Percentiles rank a stretch among this genome's conserved stretches.
Conservation (phyloP, 2,329 filamentous ascomycete genomes). For the Aspergillus ibericus region DNA sequence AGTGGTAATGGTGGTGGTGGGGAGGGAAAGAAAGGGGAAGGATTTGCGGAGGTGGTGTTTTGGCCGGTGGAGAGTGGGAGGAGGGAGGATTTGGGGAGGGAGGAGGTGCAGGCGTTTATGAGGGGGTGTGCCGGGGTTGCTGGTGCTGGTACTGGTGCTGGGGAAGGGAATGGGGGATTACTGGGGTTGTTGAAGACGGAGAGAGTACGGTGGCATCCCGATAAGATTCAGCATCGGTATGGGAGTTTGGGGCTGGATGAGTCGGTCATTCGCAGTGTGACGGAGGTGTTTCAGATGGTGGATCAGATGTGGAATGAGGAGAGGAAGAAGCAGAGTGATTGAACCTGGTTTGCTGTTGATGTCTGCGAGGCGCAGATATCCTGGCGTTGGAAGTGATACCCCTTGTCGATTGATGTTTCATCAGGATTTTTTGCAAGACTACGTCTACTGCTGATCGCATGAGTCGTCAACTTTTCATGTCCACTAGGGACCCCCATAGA, state of each 20-base stretch:
- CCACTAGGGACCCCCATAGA: slow-evolving; percentile 11
- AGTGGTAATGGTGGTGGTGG: slow-evolving; percentile 11
- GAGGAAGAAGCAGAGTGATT: slow-evolving; percentile 33
- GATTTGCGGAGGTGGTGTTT: slow-evolving; percentile 51
- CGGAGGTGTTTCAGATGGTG: slow-evolving; percentile 86
- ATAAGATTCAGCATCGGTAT: slow-evolving; percentile 92
- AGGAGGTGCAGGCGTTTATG: slow-evolving; percentile 70
- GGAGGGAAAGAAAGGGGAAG: slow-evolving; percentile 9
- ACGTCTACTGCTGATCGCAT: no score
- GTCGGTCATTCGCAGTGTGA: slow-evolving; percentile 73
- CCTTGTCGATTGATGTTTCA: not conserved
- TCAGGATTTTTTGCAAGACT: no score
- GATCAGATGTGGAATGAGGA: slow-evolving; percentile 75
- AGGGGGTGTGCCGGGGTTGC: slow-evolving; percentile 49
- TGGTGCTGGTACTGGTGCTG: no score
- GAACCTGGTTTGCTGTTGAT: not conserved
- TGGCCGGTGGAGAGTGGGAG: slow-evolving; percentile 73
- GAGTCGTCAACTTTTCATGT: slow-evolving; percentile 12
- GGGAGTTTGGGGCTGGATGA: slow-evolving; percentile 69
- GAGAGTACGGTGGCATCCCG: slow-evolving; percentile 92
- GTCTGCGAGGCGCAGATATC: not conserved
- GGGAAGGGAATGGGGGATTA: slow-evolving; percentile 30
- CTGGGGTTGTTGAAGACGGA: slow-evolving; percentile 70
- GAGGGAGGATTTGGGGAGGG: slow-evolving; percentile 56
- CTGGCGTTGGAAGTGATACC: slow-evolving; percentile 8